Percentiles rank a stretch among this genome's conserved stretches.
Evolutionary conservation across 345 rosid species (phyloP).

Genomic region (Gossypium ekmanianum): DNA sequence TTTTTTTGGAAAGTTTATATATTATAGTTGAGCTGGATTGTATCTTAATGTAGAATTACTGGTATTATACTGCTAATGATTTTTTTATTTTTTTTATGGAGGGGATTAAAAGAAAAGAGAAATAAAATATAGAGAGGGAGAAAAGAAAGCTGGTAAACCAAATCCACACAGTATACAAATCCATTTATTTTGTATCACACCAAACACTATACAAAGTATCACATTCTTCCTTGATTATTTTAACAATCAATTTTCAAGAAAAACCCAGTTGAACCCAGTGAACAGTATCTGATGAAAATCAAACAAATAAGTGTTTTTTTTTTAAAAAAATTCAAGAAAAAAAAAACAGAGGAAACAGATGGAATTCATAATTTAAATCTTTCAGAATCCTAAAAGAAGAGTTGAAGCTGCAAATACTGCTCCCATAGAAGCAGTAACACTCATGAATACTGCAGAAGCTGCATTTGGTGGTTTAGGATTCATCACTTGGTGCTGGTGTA

Average conservation of each 20-base stretch:
- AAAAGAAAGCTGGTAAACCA: not conserved
- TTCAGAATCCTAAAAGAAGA: constrained; percentile 29
- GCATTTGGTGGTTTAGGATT: constrained; percentile 30
- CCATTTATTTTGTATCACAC: constrained; percentile 21
- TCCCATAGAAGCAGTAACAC: constrained; percentile 32
- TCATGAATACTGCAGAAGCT: constrained; percentile 36
- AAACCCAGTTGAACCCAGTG: not conserved
- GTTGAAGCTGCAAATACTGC: constrained; percentile 51
- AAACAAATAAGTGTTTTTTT: not conserved
- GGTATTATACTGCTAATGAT: too few relatives aligned
- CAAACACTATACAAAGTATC: constrained; percentile 8
- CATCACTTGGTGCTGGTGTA: constrained; percentile 43
- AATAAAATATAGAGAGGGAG: too few relatives aligned
- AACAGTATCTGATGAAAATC: not conserved
- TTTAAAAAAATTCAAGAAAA: not conserved
- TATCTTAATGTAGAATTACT: not conserved
- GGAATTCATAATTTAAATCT: not conserved
- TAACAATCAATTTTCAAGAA: constrained; percentile 18
- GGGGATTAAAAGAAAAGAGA: not conserved
- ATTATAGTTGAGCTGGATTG: not conserved
- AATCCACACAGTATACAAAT: not conserved
- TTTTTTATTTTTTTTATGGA: not conserved
- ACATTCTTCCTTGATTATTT: constrained; percentile 15
- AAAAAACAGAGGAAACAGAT: not conserved
- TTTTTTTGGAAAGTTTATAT: too few relatives aligned